Percentiles rank a stretch among this genome's conserved stretches.
Conservation (phyloP, 345 rosid species). For the Salix koriyanagi region DNA sequence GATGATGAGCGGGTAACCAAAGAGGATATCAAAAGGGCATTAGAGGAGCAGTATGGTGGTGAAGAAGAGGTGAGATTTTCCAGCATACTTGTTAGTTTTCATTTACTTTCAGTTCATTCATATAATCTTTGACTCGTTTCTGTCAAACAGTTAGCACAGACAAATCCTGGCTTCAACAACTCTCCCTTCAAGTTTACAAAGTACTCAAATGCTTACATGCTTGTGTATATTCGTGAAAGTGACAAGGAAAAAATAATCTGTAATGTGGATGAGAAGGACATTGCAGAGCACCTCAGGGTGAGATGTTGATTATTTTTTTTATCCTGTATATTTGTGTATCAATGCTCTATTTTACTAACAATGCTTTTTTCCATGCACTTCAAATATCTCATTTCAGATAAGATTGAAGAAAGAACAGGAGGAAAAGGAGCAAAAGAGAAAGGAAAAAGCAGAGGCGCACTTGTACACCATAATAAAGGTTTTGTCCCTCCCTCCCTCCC, state of each 20-base stretch:
- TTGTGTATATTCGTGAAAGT: constrained; percentile 94
- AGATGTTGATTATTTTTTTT: constrained; percentile 22
- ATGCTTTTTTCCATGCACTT: not conserved
- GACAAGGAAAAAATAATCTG: constrained; percentile 95
- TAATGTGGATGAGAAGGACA: constrained; percentile 95
- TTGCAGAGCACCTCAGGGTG: constrained; percentile 95
- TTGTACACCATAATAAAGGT: constrained; percentile 89
- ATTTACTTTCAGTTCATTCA: not conserved
- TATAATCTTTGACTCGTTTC: not conserved
- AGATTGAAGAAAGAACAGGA: constrained; percentile 94
- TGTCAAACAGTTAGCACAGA: constrained; percentile 68
- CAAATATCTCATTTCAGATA: constrained; percentile 37
- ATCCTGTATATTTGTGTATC: not conserved
- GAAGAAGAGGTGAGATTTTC: constrained; percentile 73
- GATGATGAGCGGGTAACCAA: constrained; percentile 97
- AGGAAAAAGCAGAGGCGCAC: constrained; percentile 92
- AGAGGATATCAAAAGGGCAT: constrained; percentile 84
- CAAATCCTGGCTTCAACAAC: constrained; percentile 93
- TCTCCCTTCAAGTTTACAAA: constrained; percentile 87
- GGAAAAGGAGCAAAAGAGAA: constrained; percentile 87
- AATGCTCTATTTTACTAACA: not conserved
- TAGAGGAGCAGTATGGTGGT: constrained; percentile 98
- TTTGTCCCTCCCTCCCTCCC: not conserved
- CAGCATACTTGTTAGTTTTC: not conserved
- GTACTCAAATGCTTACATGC: constrained; percentile 99